phyloP scores from a whole-genome alignment of 1,139 yeast species.

The Hemisphaericaspora lyxosophila region DNA sequence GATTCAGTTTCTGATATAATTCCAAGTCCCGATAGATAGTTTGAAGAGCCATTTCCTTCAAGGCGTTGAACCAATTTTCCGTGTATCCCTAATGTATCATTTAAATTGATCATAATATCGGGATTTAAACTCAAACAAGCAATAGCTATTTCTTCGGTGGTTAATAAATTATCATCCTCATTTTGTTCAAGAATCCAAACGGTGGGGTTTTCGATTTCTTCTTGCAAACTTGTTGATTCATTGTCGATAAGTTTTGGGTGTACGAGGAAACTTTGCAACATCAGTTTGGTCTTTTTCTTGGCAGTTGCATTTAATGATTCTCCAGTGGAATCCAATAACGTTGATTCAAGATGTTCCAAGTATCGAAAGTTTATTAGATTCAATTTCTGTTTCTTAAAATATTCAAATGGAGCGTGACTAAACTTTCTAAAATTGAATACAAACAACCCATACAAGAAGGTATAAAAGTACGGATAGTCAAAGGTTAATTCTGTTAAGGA shows the following conservation, averaged over 20 bases:
- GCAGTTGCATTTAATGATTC: constrained; percentile 1
- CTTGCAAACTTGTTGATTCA: constrained; percentile 25
- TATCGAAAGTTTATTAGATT: constrained; percentile 14
- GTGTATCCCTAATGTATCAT: constrained; percentile 5
- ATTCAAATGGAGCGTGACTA: constrained; percentile 37
- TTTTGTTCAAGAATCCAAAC: constrained; percentile 11
- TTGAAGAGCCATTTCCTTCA: neutral
- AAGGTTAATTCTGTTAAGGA: constrained; percentile 16
- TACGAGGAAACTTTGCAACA: constrained; percentile 30
- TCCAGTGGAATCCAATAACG: neutral
- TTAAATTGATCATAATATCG: constrained; percentile 12
- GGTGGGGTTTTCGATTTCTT: constrained; percentile 33
- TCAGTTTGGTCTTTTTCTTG: neutral
- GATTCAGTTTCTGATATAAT: neutral
- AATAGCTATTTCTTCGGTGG: constrained; percentile 34
- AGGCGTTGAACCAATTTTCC: too few relatives aligned
- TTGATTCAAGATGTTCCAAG: constrained; percentile 8
- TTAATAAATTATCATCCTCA: neutral
- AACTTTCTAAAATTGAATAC: constrained; percentile 53
- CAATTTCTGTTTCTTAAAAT: constrained; percentile 16
- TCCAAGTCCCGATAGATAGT: neutral
- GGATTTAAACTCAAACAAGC: constrained; percentile 36
- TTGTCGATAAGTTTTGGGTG: constrained; percentile 50
- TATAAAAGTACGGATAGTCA: constrained; percentile 27
- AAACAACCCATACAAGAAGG: constrained; percentile 60